Conservation (phyloP, 441 rosid species). For the Capsella rubella region DNA sequence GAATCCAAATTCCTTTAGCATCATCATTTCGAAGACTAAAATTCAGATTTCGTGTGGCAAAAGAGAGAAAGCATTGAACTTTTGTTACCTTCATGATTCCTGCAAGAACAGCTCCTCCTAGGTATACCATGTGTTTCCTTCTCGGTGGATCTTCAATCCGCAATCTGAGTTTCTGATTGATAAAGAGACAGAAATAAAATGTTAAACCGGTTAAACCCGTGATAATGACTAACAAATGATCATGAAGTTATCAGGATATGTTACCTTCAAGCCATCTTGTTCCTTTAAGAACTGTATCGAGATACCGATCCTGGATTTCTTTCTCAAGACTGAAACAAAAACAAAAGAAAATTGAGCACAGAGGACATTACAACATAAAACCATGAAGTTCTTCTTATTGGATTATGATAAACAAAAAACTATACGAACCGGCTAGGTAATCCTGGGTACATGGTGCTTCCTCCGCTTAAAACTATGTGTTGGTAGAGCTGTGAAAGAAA, state of each 20-base stretch:
- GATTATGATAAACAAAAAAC: background rate
- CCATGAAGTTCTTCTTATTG: constrained; percentile 4
- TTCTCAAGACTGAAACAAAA: constrained; percentile 80
- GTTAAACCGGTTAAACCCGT: background rate
- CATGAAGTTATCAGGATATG: background rate
- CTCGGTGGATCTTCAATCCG: constrained; percentile 95
- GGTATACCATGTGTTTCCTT: constrained; percentile 98
- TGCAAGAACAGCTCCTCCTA: constrained; percentile 98
- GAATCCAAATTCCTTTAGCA: background rate
- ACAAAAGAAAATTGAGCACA: constrained; percentile 4
- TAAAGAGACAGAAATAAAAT: background rate
- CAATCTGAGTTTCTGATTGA: constrained; percentile 72
- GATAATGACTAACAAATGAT: background rate
- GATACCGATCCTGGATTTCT: constrained; percentile 91
- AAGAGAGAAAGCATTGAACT: constrained; percentile 32
- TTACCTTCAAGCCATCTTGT: constrained; percentile 97
- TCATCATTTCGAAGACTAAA: background rate
- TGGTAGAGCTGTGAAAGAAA: constrained; percentile 79
- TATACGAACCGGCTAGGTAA: constrained; percentile 86
- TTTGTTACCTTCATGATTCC: constrained; percentile 89
- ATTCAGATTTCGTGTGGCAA: background rate
- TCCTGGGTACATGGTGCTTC: constrained; percentile 99
- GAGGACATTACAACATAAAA: background rate
- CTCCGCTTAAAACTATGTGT: constrained; percentile 97
- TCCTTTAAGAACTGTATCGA: constrained; percentile 88